Percentiles rank a stretch among this genome's conserved stretches.
Evolutionary conservation across 2,329 filamentous ascomycete genomes (phyloP).

Genomic region (Claviceps arundinis): DNA sequence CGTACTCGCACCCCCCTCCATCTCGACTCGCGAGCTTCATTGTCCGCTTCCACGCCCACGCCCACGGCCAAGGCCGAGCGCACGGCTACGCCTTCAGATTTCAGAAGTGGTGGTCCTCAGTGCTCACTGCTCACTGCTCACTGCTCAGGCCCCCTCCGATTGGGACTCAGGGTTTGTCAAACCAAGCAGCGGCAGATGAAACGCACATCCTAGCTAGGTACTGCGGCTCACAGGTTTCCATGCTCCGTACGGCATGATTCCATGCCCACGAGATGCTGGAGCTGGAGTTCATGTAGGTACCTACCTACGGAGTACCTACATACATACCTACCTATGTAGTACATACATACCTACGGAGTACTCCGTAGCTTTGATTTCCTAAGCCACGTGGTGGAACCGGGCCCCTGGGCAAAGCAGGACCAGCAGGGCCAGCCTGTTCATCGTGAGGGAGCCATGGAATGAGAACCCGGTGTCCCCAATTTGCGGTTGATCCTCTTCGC

Average conservation of each 20-base stretch:
- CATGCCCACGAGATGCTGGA: not conserved
- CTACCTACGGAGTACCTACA: too few relatives aligned
- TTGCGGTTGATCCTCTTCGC: not conserved
- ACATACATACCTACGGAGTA: too few relatives aligned
- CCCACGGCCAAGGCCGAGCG: not conserved
- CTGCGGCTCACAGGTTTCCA: not conserved
- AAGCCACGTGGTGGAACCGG: not conserved
- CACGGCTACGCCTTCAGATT: not conserved
- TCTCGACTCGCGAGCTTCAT: not conserved
- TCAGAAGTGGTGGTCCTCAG: not conserved
- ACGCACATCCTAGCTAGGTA: not conserved
- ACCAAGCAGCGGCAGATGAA: not conserved
- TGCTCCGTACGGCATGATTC: not conserved
- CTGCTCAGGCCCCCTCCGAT: not conserved
- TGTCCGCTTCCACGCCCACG: too few relatives aligned
- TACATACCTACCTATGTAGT: too few relatives aligned
- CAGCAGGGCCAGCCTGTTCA: not conserved
- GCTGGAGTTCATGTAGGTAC: too few relatives aligned
- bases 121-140: too few relatives aligned
- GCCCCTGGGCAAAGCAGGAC: not conserved
- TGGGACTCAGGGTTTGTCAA: not conserved
- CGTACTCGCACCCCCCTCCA: not conserved
- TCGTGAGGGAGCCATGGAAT: not conserved
- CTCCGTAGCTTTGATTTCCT: not conserved
- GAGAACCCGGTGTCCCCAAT: not conserved